Base-by-base conservation (phyloP, 225 moss, liverwort and hornwort species). In the Antitrichia curtipendula region DNA sequence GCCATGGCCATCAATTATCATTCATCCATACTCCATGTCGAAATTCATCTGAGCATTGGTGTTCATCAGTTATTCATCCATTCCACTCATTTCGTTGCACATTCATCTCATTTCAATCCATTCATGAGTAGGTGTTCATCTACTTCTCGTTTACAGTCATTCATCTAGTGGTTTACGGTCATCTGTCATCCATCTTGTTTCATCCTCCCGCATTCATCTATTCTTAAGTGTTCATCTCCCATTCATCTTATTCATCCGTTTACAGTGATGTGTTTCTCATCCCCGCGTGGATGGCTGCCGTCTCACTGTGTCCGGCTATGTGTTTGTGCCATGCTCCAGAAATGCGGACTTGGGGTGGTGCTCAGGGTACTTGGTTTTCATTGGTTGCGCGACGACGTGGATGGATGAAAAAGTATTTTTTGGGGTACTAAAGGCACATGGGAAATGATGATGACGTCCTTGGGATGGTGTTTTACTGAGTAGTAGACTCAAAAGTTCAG, bases 61-160 rank as follows among this genome's bases (percentile, higher is more conserved):
- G 34, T 2, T 36, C 28, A 78, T 10, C 38, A 78, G 2, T 0
- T 0, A 53, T 24, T n/a, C 54, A n/a, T 77, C 24, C 2, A 24
- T 27, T 27, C 0, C 11, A 38, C 38, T 16, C 1, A 25, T 56
- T n/a, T 56, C 56, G 38, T 38, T 38, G 0, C 0, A 7, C 16
- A 25, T 54, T 36, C n/a, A 77, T 77, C 77, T 50, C 50, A 50
- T 50, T 50, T 50, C 15, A 50, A 50, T 50, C 50, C 38, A 17
- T 78, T 78, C 25, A 38, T 25, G 24, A 25, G 56, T 40, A 27
- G 27, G 18, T 8, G 8, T 58, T 78, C 79, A 79, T 79, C 57
- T 19, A 19, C 6, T 40, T 18, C 41, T 58, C 13, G 13, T 12
- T 40, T 29, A 8, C 0, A 27, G 58, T 3, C 40, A 78, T 40